These are phyloP conservation scores for Fusarium xylarioides DNA, from an alignment of 2,329 filamentous ascomycete species.

Conservation along the genomic window DNA sequence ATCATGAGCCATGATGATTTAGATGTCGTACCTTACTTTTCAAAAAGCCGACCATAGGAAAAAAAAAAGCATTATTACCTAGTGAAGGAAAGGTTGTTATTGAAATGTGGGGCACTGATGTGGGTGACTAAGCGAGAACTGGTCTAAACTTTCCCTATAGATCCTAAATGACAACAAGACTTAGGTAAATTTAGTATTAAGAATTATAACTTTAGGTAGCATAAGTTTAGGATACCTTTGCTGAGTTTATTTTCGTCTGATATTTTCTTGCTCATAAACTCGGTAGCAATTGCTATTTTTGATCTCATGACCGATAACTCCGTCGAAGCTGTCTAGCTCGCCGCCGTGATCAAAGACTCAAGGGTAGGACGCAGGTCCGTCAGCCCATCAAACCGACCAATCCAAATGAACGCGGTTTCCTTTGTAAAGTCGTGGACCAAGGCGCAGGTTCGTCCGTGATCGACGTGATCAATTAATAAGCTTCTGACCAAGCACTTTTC, in stretches of 20 bases:
- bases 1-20: not conserved
- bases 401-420: not conserved
- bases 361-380: no score
- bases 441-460: not conserved
- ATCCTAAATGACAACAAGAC: not conserved
- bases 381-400: no score
- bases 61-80: not conserved
- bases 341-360: no score
- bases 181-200: not conserved
- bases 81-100: not conserved
- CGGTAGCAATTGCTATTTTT: no score
- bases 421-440: not conserved
- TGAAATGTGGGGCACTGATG: not conserved
- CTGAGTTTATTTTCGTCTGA: not conserved
- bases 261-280: not conserved
- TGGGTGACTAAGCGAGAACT: not conserved
- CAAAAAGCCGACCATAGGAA: not conserved
- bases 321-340: no score
- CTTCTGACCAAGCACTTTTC: not conserved
- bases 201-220: not conserved
- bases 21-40: not conserved
- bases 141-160: not conserved
- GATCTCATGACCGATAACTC: no score
- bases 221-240: not conserved
- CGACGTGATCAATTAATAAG: not conserved